Evolutionary conservation across 768 basidiomycete genomes (phyloP).

Genomic region (Mrakia hoshinonis): DNA sequence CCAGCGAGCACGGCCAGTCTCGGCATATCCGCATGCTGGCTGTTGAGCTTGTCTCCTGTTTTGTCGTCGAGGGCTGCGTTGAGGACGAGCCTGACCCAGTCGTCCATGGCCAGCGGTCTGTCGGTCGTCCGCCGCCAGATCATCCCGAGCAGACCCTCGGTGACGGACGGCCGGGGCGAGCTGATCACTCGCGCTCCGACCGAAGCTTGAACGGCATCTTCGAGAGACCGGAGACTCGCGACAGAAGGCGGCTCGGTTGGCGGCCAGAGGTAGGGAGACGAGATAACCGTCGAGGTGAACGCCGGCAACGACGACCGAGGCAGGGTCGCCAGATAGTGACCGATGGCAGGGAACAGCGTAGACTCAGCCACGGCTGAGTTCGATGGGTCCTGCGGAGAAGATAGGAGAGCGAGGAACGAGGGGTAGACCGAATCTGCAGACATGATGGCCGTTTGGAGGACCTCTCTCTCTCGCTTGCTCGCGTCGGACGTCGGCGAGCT

Average conservation of each 20-base stretch:
- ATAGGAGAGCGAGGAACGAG: not conserved
- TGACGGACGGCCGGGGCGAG: not conserved
- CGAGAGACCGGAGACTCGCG: not conserved
- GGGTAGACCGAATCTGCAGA: not conserved
- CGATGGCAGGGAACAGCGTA: slow-evolving; percentile 11
- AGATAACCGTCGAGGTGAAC: not conserved
- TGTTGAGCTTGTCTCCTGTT: not conserved
- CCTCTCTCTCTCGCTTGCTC: too few species aligned
- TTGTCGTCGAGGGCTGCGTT: not conserved
- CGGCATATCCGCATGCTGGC: not conserved
- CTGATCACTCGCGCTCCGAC: not conserved
- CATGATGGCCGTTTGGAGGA: not conserved
- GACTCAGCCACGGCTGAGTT: slow-evolving; percentile 32
- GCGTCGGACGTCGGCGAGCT: too few species aligned
- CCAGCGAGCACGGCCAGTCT: not conserved
- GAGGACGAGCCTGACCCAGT: not conserved
- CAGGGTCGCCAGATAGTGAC: slow-evolving; percentile 1
- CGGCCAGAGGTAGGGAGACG: not conserved
- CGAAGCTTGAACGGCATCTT: not conserved
- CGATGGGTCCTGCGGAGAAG: not conserved
- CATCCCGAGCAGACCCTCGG: not conserved
- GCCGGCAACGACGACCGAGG: not conserved
- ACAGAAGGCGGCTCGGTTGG: too few species aligned
- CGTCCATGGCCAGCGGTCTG: not conserved
- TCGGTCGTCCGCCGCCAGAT: not conserved